Evolutionary conservation across 1,139 yeast genomes (phyloP).

Genomic region (Candida sojae): DNA sequence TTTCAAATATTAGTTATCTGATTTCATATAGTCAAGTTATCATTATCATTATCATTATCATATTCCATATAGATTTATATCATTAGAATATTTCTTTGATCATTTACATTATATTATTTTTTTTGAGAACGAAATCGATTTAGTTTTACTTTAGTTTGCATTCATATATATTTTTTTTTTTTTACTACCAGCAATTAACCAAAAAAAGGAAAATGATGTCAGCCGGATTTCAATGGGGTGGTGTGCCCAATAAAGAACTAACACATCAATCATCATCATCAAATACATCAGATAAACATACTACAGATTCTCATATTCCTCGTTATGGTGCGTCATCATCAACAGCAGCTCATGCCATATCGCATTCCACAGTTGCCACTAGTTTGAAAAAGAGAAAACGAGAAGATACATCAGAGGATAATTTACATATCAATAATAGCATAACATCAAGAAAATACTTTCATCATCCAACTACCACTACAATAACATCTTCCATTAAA

Average conservation of each 20-base stretch:
- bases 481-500: conserved; percentile 1
- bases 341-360: not conserved
- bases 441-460: conserved; percentile 3
- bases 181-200: not conserved
- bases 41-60: too few relatives aligned
- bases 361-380: conserved; percentile 3
- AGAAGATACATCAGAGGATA: conserved; percentile 2
- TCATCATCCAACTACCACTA: conserved; percentile 6
- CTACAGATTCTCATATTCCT: not conserved
- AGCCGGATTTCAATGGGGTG: conserved; percentile 40
- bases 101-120: too few relatives aligned
- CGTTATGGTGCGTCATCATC: not conserved
- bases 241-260: conserved; percentile 14
- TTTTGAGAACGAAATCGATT: too few relatives aligned
- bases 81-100: too few relatives aligned
- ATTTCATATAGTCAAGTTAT: too few relatives aligned
- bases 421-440: not conserved
- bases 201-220: conserved; percentile 26
- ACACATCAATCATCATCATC: not conserved
- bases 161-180: not conserved
- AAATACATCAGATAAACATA: not conserved
- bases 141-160: not conserved
- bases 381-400: conserved; percentile 14
- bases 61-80: too few relatives aligned
- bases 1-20: too few relatives aligned